phyloP scores from a whole-genome alignment of 2,329 filamentous ascomycete species.

The Neopestalotiopsis clavispora region DNA sequence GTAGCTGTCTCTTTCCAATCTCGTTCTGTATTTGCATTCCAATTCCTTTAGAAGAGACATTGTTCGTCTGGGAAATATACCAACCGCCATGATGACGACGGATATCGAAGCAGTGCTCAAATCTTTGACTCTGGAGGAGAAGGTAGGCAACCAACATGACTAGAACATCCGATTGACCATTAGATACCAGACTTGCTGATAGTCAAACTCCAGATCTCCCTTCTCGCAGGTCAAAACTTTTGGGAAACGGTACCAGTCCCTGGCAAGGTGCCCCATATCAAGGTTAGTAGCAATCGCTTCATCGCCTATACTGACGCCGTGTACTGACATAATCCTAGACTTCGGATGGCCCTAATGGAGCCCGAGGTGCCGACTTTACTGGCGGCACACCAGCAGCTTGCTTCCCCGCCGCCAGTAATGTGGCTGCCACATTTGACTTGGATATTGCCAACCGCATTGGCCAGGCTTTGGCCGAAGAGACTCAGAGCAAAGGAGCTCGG shows the following conservation, averaged over 20 bases:
- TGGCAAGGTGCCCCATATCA: conserved; percentile 19
- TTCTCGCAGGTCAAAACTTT: conserved; percentile 20
- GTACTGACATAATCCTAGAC: conserved; percentile 9
- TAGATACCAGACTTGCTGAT: neutral
- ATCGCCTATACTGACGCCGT: neutral
- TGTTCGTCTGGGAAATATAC: neutral
- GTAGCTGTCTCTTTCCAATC: neutral
- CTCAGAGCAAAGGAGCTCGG: conserved; percentile 66
- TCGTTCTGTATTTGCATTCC: neutral
- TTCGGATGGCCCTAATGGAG: conserved; percentile 40
- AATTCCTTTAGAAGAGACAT: neutral
- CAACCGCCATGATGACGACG: conserved; percentile 11
- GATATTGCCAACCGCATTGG: conserved; percentile 62
- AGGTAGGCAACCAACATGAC: conserved; percentile 6
- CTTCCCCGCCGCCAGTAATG: conserved; percentile 35
- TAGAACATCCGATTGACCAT: too few relatives aligned
- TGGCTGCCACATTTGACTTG: conserved; percentile 68
- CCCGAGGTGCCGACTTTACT: conserved; percentile 36
- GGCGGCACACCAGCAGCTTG: conserved; percentile 36
- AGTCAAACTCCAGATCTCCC: conserved; percentile 12
- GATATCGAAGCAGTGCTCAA: conserved; percentile 21
- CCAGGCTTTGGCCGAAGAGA: conserved; percentile 59
- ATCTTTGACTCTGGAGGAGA: conserved; percentile 20
- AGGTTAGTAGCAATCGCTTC: conserved; percentile 14
- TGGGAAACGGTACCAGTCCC: conserved; percentile 21